Evolutionary conservation across 345 rosid genomes (phyloP), one percentile per base, ranked within the genome.

Genomic region (Populus davidiana): DNA sequence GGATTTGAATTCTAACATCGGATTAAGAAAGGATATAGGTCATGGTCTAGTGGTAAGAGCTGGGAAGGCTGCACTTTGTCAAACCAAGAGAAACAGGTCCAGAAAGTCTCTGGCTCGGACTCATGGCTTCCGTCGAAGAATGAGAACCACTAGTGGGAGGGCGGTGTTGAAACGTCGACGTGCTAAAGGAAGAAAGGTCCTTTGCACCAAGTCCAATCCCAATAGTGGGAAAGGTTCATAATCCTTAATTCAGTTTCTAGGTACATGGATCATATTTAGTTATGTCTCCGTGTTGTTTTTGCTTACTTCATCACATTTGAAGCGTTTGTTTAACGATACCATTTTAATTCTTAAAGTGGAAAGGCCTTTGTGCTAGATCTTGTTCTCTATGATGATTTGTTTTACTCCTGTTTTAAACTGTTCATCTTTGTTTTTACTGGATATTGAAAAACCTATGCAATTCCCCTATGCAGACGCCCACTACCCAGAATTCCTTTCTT

Each of bases 61-160:
- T 62, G 96, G 97, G 74, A 93, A 90, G 86, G 80, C 90, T 76
- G 91, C 91, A 7, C 94, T 96, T 70, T 90, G 97, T 81, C 96
- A 75, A 75, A 96, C 98, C 20, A 93, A 93, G 89, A 88, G 99
- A 87, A 93, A 86, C 82, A 90, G 94, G 81, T 96, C 98, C 21
- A 83, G 97, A 66, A 96, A 96, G 80, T 96, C 98, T 73, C 86
- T 96, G 81, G 97, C 99, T 59, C 86, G 98, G 69, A 91, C 96
- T 67, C 99, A 96, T 78, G 98, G 99, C 41, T 96, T 92, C 85
- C 94, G 98, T 54, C 75, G 76, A 84, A 83, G 98, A 70, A 96
- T 91, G 97, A 89, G 92, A 77, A 95, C 98, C 61, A 92, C 99
- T 29, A 84, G 91, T 27, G 97, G 98, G 70, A 87, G 98, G 85